Percentiles rank a stretch among this genome's conserved stretches.
Evolutionary conservation across 106 monocot genomes (phyloP).

Genomic region (Xerophyta viscosa): DNA sequence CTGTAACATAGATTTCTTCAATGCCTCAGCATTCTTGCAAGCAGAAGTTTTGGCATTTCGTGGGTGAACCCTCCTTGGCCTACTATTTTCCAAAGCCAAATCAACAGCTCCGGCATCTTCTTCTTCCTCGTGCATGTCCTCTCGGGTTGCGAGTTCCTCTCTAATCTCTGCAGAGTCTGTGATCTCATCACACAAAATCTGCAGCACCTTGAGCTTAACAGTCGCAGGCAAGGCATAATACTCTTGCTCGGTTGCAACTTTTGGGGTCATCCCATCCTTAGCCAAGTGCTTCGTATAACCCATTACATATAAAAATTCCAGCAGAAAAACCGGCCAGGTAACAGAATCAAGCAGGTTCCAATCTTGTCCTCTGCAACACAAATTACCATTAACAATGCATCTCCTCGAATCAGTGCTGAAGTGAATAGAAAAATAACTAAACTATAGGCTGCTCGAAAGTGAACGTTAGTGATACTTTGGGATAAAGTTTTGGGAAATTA

Average conservation of each 20-base stretch:
- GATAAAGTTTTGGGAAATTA: too few relatives aligned
- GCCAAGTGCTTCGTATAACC: constrained; percentile 27
- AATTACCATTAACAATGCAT: not conserved
- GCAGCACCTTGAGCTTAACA: constrained; percentile 51
- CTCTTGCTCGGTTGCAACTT: constrained; percentile 19
- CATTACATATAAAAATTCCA: constrained; percentile 54
- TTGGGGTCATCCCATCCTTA: constrained; percentile 11
- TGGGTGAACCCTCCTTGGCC: constrained; percentile 19
- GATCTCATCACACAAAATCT: constrained; percentile 68
- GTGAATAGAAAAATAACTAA: not conserved
- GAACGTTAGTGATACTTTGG: too few relatives aligned
- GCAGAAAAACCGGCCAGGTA: constrained; percentile 80
- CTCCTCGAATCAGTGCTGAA: too few relatives aligned
- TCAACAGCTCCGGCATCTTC: constrained; percentile 16
- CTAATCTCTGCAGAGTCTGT: constrained; percentile 49
- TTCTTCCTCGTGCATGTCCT: constrained; percentile 35
- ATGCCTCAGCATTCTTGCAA: constrained; percentile 18
- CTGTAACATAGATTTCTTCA: constrained; percentile 14
- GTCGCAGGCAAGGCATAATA: constrained; percentile 57
- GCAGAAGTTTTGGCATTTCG: constrained; percentile 25
- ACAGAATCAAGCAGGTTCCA: constrained; percentile 75
- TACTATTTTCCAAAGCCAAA: constrained; percentile 12
- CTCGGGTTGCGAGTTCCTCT: constrained; percentile 46
- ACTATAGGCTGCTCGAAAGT: too few relatives aligned
- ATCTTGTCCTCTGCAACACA: constrained; percentile 36